These are phyloP conservation scores for Amesomyces nigricolor DNA, from an alignment of 2,329 filamentous ascomycete genomes.

Conservation along the genomic window DNA sequence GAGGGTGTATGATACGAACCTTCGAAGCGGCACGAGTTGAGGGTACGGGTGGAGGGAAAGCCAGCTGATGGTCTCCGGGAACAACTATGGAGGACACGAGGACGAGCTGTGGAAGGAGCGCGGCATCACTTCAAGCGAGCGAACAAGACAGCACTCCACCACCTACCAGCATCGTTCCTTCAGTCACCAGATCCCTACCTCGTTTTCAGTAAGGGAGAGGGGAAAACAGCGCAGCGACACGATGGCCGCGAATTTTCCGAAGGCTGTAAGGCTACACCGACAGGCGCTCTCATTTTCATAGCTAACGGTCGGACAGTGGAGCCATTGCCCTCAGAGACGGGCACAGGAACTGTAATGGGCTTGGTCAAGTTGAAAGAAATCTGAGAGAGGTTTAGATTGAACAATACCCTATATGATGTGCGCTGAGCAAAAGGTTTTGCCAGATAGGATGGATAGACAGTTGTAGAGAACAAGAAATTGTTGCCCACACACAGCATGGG, in stretches of 20 bases:
- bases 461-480: too few species aligned
- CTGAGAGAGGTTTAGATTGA: neutral
- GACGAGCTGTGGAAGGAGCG: neutral
- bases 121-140: neutral
- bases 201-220: too few species aligned
- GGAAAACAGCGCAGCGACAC: too few species aligned
- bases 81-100: neutral
- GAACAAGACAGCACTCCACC: neutral
- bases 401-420: neutral
- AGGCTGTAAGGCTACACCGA: conserved; percentile 2
- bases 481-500: too few species aligned
- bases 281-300: neutral
- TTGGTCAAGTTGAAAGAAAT: neutral
- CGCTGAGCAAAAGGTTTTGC: too few species aligned
- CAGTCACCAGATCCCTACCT: too few species aligned
- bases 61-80: neutral
- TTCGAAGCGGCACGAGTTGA: neutral
- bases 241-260: too few species aligned
- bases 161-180: too few species aligned
- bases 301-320: conserved; percentile 6
- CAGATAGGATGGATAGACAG: neutral
- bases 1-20: neutral
- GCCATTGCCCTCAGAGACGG: neutral
- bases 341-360: too few species aligned
- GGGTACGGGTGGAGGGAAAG: neutral